Evolutionary conservation across 1,284 basidiomycete genomes (phyloP), one percentile per base, ranked within the genome.

Genomic region (Trametes hirsuta): DNA sequence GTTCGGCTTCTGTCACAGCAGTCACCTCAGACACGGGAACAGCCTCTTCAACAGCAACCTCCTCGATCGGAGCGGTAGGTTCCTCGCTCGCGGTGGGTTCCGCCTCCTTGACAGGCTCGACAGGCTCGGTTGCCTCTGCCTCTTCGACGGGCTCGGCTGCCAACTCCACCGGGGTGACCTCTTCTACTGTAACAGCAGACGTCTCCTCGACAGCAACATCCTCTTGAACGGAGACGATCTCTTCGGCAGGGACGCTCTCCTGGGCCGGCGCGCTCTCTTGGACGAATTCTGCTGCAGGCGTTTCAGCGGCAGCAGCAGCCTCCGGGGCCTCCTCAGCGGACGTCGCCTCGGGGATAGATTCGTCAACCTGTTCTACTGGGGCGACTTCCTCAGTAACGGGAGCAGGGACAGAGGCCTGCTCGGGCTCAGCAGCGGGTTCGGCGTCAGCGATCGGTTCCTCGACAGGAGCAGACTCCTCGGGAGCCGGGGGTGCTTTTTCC

Each of bases 161-260:
- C 39, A 11, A 5, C 39, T 12, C 12, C n/a, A 11, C 49, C 22
- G 39, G 55, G 24, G 39, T 40, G n/a, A 11, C 39, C 36, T 39
- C 48, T 25, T 63, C 60, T n/a, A 59, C 58, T 8, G 18, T 18
- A 18, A 40, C 42, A 4, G 40, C 49, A 42, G 42, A 55, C n/a
- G 61, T 37, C 24, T 53, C 57, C 40, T 53, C 57, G 12, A 39
- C 14, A 8, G 21, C 3, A 1, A 10, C 14, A 15, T 24, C 9
- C 24, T 45, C 46, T n/a, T 46, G 18, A 18, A 18, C 14, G 24
- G 21, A 4, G 11, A 10, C 14, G 25, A 24, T 14, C 24, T 45
- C 46, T n/a, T 46, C 45, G 6, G 12, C 51, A 35, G 35, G 25
- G 25, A 34, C 25, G 18, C 51, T 30, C 25, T 54, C 55, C 45